These are phyloP conservation scores for Gilbertella persicaria DNA, from an alignment of 371 early-diverging fungal species.

Conservation along the genomic window DNA sequence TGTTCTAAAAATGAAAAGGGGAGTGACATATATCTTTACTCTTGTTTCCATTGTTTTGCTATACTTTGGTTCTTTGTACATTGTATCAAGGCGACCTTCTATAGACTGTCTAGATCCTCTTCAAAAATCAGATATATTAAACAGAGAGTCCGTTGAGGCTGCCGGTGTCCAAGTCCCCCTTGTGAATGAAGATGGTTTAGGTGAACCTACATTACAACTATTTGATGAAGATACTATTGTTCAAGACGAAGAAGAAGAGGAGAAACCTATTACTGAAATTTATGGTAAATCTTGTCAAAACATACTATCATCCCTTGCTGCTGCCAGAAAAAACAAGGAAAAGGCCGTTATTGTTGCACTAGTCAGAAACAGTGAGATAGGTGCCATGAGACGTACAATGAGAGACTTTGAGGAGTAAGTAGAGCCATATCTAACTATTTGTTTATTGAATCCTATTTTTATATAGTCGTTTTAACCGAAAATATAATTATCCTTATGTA, in stretches of 20 bases:
- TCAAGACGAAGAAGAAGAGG: no score
- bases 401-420: constrained; percentile 74
- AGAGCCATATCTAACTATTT: neutral
- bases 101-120: constrained; percentile 3
- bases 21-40: constrained; percentile 16
- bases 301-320: no score
- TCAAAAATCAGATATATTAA: constrained; percentile 8
- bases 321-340: constrained; percentile 17
- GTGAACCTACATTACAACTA: no score
- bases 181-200: neutral
- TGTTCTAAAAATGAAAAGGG: constrained; percentile 19
- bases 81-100: constrained; percentile 14
- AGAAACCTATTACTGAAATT: no score
- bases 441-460: neutral
- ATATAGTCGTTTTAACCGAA: constrained; percentile 77
- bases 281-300: no score
- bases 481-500: constrained; percentile 89
- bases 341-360: constrained; percentile 62
- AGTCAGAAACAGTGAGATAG: constrained; percentile 76
- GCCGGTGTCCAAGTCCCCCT: neutral
- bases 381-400: constrained; percentile 70
- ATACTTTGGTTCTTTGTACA: constrained; percentile 23
- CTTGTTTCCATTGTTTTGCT: constrained; percentile 8
- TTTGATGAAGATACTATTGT: neutral
- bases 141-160: constrained; percentile 2